phyloP scores from a whole-genome alignment of 257 asterid genomes.

The Solanum corneliomulleri region DNA sequence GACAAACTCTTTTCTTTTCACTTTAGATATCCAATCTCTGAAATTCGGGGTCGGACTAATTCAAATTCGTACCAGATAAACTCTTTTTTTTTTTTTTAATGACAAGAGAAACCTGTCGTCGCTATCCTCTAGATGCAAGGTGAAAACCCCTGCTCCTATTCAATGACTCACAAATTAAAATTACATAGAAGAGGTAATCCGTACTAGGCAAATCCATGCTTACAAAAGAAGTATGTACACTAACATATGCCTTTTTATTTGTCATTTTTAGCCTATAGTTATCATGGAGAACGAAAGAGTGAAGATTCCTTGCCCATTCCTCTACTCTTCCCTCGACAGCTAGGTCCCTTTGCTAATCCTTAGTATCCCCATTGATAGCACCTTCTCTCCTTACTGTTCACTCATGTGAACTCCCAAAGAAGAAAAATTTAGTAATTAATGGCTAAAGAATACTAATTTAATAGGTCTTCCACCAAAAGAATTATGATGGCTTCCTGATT shows the following conservation, averaged over 20 bases:
- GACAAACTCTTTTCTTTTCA: not conserved
- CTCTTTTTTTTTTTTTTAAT: too few relatives aligned
- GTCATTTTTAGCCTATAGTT: constrained; percentile 6
- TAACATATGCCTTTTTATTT: not conserved
- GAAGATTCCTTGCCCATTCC: constrained; percentile 56
- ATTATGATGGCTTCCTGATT: not conserved
- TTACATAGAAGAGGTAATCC: too few relatives aligned
- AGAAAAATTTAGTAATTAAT: not conserved
- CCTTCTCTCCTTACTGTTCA: constrained; percentile 8
- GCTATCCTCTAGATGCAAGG: too few relatives aligned
- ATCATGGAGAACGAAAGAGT: constrained; percentile 28
- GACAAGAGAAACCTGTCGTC: rapidly evolving
- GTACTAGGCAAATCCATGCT: not conserved
- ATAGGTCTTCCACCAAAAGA: not conserved
- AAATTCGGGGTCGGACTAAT: not conserved
- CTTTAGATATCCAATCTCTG: not conserved
- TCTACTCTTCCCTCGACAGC: constrained; percentile 47
- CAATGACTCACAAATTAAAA: not conserved
- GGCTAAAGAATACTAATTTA: not conserved
- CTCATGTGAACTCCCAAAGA: constrained; percentile 17
- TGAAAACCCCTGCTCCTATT: not conserved
- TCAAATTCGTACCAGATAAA: not conserved
- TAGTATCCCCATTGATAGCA: constrained; percentile 3
- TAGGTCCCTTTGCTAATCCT: constrained; percentile 21
- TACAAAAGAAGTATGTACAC: constrained; percentile 14